A percentile compares a stretch with the other conserved stretches of the same genome.
Conservation (phyloP, 768 basidiomycete genomes). For the Crassisporium funariophilum region DNA sequence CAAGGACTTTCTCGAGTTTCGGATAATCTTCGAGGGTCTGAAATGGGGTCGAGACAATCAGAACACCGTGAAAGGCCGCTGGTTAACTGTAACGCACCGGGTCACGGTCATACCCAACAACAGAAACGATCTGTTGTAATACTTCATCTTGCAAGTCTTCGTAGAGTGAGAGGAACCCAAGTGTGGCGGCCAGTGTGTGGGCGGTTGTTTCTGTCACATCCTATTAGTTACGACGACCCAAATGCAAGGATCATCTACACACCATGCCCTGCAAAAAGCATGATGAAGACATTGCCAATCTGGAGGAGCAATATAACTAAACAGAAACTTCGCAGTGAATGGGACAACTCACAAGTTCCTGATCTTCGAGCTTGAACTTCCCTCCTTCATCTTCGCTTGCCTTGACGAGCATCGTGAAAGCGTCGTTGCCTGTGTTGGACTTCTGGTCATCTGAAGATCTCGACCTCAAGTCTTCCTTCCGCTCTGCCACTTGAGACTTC, state of each 20-base stretch:
- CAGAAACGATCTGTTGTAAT: slow-evolving; percentile 42
- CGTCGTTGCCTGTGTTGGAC: slow-evolving; percentile 25
- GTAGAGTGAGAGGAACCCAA: slow-evolving; percentile 47
- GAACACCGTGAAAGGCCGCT: not conserved
- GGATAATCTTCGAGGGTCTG: slow-evolving; percentile 43
- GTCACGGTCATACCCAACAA: slow-evolving; percentile 32
- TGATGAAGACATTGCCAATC: slow-evolving; percentile 55
- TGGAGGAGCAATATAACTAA: slow-evolving; percentile 15
- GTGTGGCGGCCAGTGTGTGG: slow-evolving; percentile 46
- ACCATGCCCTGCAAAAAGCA: slow-evolving; percentile 65
- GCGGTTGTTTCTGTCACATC: slow-evolving; percentile 48
- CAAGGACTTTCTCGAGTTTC: slow-evolving; percentile 43
- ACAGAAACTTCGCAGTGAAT: not conserved
- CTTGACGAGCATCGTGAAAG: slow-evolving; percentile 45
- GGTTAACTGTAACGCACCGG: slow-evolving; percentile 13
- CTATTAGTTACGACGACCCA: not conserved
- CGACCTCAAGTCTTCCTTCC: slow-evolving; percentile 27
- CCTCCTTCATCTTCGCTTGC: slow-evolving; percentile 46
- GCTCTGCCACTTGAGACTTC: slow-evolving; percentile 35
- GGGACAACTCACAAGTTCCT: slow-evolving; percentile 37
- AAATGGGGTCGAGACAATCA: not conserved
- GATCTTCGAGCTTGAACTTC: slow-evolving; percentile 41
- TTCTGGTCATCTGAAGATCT: not conserved
- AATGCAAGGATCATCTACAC: slow-evolving; percentile 3
- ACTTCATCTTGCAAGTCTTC: slow-evolving; percentile 51